These are phyloP conservation scores for Aspergillus hortae DNA, from an alignment of 2,329 filamentous ascomycete species.

Conservation along the genomic window DNA sequence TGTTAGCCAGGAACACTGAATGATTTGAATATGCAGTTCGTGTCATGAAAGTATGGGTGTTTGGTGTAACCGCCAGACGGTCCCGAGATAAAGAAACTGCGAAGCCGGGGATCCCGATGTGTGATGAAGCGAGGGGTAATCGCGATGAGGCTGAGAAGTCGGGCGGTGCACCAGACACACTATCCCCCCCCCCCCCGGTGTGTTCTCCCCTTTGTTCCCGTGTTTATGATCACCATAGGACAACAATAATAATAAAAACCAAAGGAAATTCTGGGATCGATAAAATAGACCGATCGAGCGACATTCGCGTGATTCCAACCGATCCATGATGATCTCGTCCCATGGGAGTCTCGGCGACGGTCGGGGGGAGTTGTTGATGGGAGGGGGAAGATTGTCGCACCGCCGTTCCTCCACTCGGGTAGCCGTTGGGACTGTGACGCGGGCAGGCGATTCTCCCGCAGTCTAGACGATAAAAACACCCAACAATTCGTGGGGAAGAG, in stretches of 20 bases:
- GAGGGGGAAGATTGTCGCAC: constrained; percentile 4
- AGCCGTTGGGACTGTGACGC: constrained; percentile 13
- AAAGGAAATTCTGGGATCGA: background rate
- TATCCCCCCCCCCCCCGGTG: constrained; percentile 6
- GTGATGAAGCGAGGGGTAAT: constrained; percentile 16
- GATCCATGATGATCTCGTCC: background rate
- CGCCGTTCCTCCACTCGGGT: constrained; percentile 13
- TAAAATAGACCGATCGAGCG: background rate
- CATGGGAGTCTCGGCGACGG: constrained; percentile 3
- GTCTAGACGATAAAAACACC: constrained; percentile 10
- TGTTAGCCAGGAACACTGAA: constrained; percentile 12
- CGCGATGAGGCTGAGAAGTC: constrained; percentile 22
- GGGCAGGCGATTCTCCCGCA: constrained; percentile 11
- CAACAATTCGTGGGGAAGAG: constrained; percentile 8
- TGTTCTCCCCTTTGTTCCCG: constrained; percentile 7
- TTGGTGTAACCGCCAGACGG: background rate
- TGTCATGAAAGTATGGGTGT: background rate
- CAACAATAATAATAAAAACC: background rate
- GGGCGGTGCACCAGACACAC: constrained; percentile 13
- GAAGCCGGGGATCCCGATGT: constrained; percentile 3
- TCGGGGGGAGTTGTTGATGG: constrained; percentile 11
- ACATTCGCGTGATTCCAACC: background rate
- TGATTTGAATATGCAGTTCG: background rate
- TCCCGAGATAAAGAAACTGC: constrained; percentile 1
- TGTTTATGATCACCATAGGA: background rate